Percentiles rank a stretch among this genome's conserved stretches.
Conservation (phyloP, 768 basidiomycete genomes). For the Tricholoma flavovirens region DNA sequence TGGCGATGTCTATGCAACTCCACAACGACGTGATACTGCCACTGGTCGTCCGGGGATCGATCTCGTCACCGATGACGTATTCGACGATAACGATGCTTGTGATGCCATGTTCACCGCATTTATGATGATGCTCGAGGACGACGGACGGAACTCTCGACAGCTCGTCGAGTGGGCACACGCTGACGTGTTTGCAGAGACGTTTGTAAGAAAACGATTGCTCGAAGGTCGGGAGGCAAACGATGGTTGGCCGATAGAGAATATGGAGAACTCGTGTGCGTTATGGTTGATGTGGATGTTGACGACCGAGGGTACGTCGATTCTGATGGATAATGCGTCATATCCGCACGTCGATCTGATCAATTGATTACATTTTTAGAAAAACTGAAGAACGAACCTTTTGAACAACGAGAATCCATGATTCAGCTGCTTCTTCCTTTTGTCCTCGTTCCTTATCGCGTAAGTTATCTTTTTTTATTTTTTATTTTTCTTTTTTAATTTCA, state of each 20-base stretch:
- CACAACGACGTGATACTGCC: background rate
- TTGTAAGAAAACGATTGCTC: conserved; percentile 37
- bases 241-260: conserved; percentile 48
- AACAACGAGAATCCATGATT: conserved; percentile 24
- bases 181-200: conserved; percentile 32
- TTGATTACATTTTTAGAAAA: conserved; percentile 15
- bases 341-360: background rate
- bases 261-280: conserved; percentile 41
- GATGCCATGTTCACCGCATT: conserved; percentile 6
- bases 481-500: no score
- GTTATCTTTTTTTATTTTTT: conserved; percentile 7
- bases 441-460: conserved; percentile 45
- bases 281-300: conserved; percentile 55
- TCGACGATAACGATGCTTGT: background rate
- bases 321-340: background rate
- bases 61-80: background rate
- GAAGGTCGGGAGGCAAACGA: conserved; percentile 21
- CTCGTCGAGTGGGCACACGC: conserved; percentile 39
- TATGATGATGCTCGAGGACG: conserved; percentile 41
- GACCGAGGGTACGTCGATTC: conserved; percentile 31
- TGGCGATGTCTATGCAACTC: conserved; percentile 15
- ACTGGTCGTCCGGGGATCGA: no score
- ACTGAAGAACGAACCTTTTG: conserved; percentile 23
- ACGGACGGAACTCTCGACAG: conserved; percentile 46
- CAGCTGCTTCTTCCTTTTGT: conserved; percentile 37